Conservation (phyloP, 2,329 filamentous ascomycete species). For the Cladosporium colombiae region DNA sequence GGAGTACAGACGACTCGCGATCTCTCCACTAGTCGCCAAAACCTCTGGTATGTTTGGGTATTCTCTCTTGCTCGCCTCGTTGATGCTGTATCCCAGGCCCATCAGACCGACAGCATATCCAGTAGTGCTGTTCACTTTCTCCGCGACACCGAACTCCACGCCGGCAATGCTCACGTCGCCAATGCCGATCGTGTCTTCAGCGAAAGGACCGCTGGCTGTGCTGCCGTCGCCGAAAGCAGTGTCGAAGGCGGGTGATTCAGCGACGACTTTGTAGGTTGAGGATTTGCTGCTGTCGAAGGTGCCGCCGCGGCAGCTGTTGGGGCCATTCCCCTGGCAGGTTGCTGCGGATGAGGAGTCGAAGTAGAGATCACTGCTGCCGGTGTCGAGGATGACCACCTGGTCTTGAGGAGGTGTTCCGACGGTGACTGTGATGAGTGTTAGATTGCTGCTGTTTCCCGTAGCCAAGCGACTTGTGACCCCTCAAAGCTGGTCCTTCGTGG, state of each 20-base stretch:
- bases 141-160: slow-evolving; percentile 37
- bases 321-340: slow-evolving; percentile 27
- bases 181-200: slow-evolving; percentile 32
- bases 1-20: slow-evolving; percentile 36
- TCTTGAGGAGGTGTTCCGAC: slow-evolving; percentile 38
- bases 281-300: slow-evolving; percentile 32
- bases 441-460: neutral
- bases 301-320: slow-evolving; percentile 33
- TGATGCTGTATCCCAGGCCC: slow-evolving; percentile 35
- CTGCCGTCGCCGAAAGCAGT: slow-evolving; percentile 35
- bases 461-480: neutral
- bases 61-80: slow-evolving; percentile 30
- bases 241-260: slow-evolving; percentile 31
- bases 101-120: slow-evolving; percentile 36
- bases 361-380: slow-evolving; percentile 38
- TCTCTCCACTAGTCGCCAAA: slow-evolving; percentile 33
- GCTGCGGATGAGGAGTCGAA: slow-evolving; percentile 32
- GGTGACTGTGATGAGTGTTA: slow-evolving; percentile 26
- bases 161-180: slow-evolving; percentile 32
- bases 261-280: slow-evolving; percentile 31
- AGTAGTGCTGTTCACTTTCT: slow-evolving; percentile 31
- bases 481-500: neutral
- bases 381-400: slow-evolving; percentile 38
- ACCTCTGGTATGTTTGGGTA: slow-evolving; percentile 40
- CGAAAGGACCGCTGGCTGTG: slow-evolving; percentile 32